Evolutionary conservation across 1,139 yeast genomes (phyloP).

Genomic region (Saccharomyces hybrid): DNA sequence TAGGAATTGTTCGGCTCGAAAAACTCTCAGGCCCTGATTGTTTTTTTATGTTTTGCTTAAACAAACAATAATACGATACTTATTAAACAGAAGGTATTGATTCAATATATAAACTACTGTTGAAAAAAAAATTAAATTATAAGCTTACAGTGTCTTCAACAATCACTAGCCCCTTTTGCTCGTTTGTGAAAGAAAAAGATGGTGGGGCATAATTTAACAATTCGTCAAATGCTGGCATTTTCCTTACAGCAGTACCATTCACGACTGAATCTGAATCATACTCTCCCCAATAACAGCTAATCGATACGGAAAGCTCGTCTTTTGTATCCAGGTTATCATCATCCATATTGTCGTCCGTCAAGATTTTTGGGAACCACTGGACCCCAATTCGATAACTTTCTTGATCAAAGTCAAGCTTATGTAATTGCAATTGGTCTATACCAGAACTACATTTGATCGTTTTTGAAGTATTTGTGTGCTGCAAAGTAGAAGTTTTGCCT

Average conservation of each 20-base stretch:
- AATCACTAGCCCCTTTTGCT: conserved; percentile 58
- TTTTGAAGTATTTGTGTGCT: conserved; percentile 39
- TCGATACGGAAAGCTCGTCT: conserved; percentile 44
- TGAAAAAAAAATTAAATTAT: conserved; percentile 4
- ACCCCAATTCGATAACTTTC: conserved; percentile 52
- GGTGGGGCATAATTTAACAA: conserved; percentile 57
- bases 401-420: conserved; percentile 55
- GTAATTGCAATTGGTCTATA: conserved; percentile 54
- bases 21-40: too few species aligned
- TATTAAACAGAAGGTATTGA: too few species aligned
- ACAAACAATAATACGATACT: too few species aligned
- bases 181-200: conserved; percentile 58
- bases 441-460: conserved; percentile 51
- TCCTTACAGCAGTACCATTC: conserved; percentile 34
- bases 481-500: conserved; percentile 33
- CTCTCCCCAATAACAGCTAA: conserved; percentile 73
- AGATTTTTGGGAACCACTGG: conserved; percentile 71
- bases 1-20: too few species aligned
- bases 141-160: conserved; percentile 32
- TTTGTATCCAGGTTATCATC: conserved; percentile 42
- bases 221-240: conserved; percentile 66
- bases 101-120: too few species aligned
- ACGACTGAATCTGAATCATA: conserved; percentile 40
- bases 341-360: conserved; percentile 32
- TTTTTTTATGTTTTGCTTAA: too few species aligned